phyloP scores from a whole-genome alignment of 768 basidiomycete species.

The Lentinula edodes region DNA sequence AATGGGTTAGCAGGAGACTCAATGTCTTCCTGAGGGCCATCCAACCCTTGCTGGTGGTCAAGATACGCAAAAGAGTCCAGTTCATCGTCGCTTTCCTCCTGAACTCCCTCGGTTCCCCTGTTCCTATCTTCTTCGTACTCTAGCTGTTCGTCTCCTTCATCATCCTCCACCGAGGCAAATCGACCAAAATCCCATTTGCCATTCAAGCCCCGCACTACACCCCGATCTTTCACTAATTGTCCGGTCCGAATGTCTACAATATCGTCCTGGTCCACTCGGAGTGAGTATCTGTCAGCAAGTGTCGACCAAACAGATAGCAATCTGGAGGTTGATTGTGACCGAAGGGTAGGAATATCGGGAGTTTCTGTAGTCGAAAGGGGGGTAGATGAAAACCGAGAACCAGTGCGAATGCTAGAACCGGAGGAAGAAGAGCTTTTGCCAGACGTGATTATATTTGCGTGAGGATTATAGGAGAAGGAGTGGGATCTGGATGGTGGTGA shows the following conservation, averaged over 20 bases:
- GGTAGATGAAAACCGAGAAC: not conserved
- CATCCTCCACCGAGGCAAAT: constrained; percentile 32
- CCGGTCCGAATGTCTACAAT: constrained; percentile 64
- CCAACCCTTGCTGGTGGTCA: constrained; percentile 17
- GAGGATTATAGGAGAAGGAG: not conserved
- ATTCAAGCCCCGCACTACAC: constrained; percentile 45
- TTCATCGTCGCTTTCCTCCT: constrained; percentile 57
- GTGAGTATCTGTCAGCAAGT: constrained; percentile 63
- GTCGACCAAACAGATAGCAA: constrained; percentile 44
- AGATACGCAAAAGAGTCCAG: constrained; percentile 43
- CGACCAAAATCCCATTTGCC: constrained; percentile 46
- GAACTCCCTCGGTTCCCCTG: constrained; percentile 31
- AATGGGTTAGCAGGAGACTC: constrained; percentile 5
- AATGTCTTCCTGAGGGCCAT: constrained; percentile 25
- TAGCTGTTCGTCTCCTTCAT: constrained; percentile 18
- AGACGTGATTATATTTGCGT: not conserved
- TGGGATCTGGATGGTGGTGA: not conserved
- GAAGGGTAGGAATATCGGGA: not conserved
- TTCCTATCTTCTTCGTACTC: constrained; percentile 27
- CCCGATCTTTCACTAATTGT: constrained; percentile 63
- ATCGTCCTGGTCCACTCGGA: constrained; percentile 72
- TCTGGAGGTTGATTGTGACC: not conserved
- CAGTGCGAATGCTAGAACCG: not conserved
- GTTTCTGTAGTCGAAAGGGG: not conserved
- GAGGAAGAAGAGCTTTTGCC: not conserved